Evolutionary conservation across 2,329 filamentous ascomycete species (phyloP), one percentile per base, ranked within the genome.

Genomic region (Coniella lustricola): DNA sequence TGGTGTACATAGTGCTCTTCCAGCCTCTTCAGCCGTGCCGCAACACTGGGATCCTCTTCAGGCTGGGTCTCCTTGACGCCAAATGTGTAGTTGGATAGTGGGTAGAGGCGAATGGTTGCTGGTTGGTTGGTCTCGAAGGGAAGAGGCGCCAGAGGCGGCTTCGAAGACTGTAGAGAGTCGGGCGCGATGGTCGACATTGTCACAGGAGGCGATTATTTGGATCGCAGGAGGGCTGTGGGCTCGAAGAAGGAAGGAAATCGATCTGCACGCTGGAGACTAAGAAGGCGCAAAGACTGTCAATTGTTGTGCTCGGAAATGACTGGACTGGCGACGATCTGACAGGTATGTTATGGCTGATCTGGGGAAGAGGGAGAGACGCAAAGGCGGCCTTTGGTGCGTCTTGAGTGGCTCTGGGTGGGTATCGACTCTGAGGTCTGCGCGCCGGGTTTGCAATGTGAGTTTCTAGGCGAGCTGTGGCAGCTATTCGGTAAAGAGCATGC

Each of bases 41-140:
- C 81, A 2, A 98, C 93, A 0, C 90, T 96, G 0, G 91, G 90
- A 62, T 98, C 93, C 69, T 98, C 93, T 69, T 98, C 93, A 2
- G 91, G 93, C 65, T 98, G 93, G 18, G 87, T 94, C 73, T 97
- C 93, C 70, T 98, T 98, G 53, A 94, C 95, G 54, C 91, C 91
- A 62, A 98, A 97, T 20, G 93, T 97, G 75, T 98, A 98, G 76
- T 97, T 98, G 57, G 90, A 95, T 42, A 98, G 79, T 31, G 93
- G 93, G 64, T 90, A 97, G 21, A 98, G 80, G 46, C 87, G 87
- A 62, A 98, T 90, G 2, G 90, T 93, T 59, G 83, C 73, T 31
- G 91, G 89, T 68, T 98, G 93, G 65, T 91, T 90, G 45, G 80
- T 83, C 64, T 90, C 87, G 77, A 98, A 98, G 57, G 82, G 71